phyloP scores from a whole-genome alignment of 2,329 filamentous ascomycete genomes.

The Diaporthe amygdali region DNA sequence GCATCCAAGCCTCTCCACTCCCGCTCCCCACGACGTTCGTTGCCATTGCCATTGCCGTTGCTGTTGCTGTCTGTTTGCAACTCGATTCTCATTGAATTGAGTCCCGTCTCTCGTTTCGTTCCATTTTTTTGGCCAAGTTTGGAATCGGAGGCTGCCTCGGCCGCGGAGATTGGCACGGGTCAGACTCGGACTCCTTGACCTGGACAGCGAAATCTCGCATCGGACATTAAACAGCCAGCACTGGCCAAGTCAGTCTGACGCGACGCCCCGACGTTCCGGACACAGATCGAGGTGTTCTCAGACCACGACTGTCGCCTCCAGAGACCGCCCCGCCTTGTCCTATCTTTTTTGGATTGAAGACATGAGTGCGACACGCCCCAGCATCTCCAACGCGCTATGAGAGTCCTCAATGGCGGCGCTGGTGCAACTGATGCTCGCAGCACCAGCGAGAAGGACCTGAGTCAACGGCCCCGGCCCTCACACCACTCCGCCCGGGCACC shows the following conservation, averaged over 20 bases:
- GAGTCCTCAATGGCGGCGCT: conserved; percentile 9
- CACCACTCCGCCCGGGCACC: neutral
- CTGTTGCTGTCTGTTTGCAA: neutral
- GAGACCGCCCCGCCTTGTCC: neutral
- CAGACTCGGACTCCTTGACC: neutral
- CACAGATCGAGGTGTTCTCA: neutral
- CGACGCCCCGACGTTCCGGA: neutral
- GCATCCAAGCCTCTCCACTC: no score
- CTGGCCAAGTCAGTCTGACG: conserved; percentile 6
- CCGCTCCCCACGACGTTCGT: neutral
- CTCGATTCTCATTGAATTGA: neutral
- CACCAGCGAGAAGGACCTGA: conserved; percentile 17
- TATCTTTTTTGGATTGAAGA: neutral
- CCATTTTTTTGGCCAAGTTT: neutral
- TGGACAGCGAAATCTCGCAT: neutral
- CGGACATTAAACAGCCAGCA: neutral
- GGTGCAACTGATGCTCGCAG: neutral
- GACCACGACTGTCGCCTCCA: neutral
- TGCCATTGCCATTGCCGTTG: neutral
- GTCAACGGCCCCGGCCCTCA: neutral
- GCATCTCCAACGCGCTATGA: conserved; percentile 16
- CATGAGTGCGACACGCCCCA: conserved; percentile 12
- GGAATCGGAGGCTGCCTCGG: neutral
- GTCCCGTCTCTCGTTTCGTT: neutral
- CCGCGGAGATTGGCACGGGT: neutral